Percentiles rank a stretch among this genome's conserved stretches.
phyloP scores from a whole-genome alignment of 352 stramenopile species.

The Pelagophyceae sp. region DNA sequence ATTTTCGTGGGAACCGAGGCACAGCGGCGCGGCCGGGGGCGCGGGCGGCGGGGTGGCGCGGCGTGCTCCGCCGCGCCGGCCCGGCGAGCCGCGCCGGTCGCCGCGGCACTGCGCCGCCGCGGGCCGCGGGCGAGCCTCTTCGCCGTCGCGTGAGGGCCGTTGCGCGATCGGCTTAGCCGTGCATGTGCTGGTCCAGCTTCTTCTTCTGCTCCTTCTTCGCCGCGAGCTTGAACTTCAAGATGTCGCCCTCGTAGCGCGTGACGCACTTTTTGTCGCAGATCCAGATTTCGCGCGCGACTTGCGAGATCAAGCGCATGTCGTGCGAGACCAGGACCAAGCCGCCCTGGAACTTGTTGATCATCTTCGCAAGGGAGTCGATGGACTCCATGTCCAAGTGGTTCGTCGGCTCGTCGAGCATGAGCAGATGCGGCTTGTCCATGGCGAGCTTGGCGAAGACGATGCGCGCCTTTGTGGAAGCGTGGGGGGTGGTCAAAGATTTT shows the following conservation, averaged over 20 bases:
- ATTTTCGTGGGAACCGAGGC: too few relatives aligned
- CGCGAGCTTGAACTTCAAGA: slow-evolving; percentile 91
- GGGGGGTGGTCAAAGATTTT: too few relatives aligned
- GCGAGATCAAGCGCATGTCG: slow-evolving; percentile 87
- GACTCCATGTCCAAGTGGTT: slow-evolving; percentile 71
- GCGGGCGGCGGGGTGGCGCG: too few relatives aligned
- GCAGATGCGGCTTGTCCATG: slow-evolving; percentile 90
- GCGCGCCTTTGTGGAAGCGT: too few relatives aligned
- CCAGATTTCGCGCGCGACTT: slow-evolving; percentile 97
- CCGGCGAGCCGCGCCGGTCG: too few relatives aligned
- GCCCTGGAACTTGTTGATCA: slow-evolving; percentile 90
- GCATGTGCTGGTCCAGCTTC: slow-evolving; percentile 57
- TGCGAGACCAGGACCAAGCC: slow-evolving; percentile 92
- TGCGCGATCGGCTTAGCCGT: slow-evolving; percentile 52
- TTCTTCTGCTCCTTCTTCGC: slow-evolving; percentile 55
- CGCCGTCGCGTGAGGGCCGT: not conserved
- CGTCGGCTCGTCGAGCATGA: slow-evolving; percentile 58
- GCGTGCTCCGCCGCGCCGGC: too few relatives aligned
- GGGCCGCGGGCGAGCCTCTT: not conserved
- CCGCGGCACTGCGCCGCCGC: not conserved
- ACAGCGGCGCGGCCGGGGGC: too few relatives aligned
- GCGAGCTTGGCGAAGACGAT: slow-evolving; percentile 97
- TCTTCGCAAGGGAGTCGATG: slow-evolving; percentile 88
- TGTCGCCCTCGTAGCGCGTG: slow-evolving; percentile 89
- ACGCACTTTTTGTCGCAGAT: slow-evolving; percentile 93